Conservation (phyloP, 1,284 basidiomycete species). For the Microbotryum saponariae region DNA sequence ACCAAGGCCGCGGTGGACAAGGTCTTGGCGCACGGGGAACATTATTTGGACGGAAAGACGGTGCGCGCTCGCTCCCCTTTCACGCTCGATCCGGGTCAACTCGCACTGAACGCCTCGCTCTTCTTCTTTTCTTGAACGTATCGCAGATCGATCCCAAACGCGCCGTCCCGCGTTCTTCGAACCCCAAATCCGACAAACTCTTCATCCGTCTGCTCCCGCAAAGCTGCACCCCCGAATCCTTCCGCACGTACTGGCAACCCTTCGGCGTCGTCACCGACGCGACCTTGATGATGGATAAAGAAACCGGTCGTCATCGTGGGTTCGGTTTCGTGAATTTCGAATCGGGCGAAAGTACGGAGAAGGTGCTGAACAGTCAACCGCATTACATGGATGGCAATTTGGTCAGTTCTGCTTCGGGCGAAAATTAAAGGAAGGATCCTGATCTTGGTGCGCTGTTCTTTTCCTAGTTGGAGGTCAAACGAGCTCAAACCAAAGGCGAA, state of each 20-base stretch:
- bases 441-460: too few species aligned
- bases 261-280: constrained; percentile 88
- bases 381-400: constrained; percentile 41
- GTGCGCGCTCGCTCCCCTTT: constrained; percentile 43
- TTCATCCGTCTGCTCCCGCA: constrained; percentile 94
- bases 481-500: constrained; percentile 29
- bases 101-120: neutral
- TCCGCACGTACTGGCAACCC: constrained; percentile 84
- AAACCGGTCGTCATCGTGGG: constrained; percentile 90
- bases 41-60: constrained; percentile 86
- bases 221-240: constrained; percentile 82
- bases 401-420: constrained; percentile 9
- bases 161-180: constrained; percentile 87
- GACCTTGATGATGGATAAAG: constrained; percentile 96
- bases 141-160: constrained; percentile 97
- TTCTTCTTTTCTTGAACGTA: neutral
- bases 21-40: constrained; percentile 68
- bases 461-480: constrained; percentile 31
- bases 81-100: too few species aligned
- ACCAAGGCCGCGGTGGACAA: constrained; percentile 78
- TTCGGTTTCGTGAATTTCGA: constrained; percentile 95
- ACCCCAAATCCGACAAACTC: constrained; percentile 63
- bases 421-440: too few species aligned
- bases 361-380: constrained; percentile 40
- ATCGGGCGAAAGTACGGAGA: constrained; percentile 76